Conservation (phyloP, 805 yeast genomes). For the Schwanniomyces sp. region DNA sequence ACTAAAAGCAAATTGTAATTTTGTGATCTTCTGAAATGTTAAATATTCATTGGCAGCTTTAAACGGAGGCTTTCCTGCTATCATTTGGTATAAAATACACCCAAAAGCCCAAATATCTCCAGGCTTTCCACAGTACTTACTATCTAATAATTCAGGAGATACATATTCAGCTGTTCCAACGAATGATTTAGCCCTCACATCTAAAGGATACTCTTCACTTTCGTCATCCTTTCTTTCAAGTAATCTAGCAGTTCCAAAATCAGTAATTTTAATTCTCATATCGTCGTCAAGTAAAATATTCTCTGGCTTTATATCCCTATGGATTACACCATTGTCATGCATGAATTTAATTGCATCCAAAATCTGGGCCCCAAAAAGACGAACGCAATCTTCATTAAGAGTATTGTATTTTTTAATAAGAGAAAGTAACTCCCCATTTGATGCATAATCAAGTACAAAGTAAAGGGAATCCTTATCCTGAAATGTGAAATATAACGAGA, state of each 20-base stretch:
- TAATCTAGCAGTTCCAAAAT: slow-evolving; percentile 81
- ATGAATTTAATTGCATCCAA: slow-evolving; percentile 70
- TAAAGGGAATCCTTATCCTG: slow-evolving; percentile 75
- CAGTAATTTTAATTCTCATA: slow-evolving; percentile 68
- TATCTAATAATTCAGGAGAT: slow-evolving; percentile 76
- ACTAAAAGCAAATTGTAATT: slow-evolving; percentile 75
- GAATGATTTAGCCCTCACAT: slow-evolving; percentile 73
- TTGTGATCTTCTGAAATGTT: slow-evolving; percentile 79
- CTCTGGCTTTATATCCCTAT: slow-evolving; percentile 83
- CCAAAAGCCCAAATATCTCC: slow-evolving; percentile 66
- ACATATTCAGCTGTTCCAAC: slow-evolving; percentile 88
- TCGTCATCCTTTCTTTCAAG: slow-evolving; percentile 50
- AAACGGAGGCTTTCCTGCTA: slow-evolving; percentile 74
- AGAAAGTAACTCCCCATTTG: slow-evolving; percentile 73
- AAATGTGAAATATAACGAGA: slow-evolving; percentile 72
- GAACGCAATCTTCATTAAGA: slow-evolving; percentile 64
- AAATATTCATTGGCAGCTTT: slow-evolving; percentile 80
- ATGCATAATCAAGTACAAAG: slow-evolving; percentile 75
- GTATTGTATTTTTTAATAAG: slow-evolving; percentile 70
- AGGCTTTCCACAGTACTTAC: slow-evolving; percentile 63
- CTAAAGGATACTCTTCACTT: slow-evolving; percentile 59
- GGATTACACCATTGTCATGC: slow-evolving; percentile 76
- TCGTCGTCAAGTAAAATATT: slow-evolving; percentile 66
- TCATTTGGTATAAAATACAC: slow-evolving; percentile 60
- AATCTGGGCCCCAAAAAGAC: slow-evolving; percentile 71